phyloP scores from a whole-genome alignment of 495 filamentous ascomycete genomes.

The Neurospora sp. region DNA sequence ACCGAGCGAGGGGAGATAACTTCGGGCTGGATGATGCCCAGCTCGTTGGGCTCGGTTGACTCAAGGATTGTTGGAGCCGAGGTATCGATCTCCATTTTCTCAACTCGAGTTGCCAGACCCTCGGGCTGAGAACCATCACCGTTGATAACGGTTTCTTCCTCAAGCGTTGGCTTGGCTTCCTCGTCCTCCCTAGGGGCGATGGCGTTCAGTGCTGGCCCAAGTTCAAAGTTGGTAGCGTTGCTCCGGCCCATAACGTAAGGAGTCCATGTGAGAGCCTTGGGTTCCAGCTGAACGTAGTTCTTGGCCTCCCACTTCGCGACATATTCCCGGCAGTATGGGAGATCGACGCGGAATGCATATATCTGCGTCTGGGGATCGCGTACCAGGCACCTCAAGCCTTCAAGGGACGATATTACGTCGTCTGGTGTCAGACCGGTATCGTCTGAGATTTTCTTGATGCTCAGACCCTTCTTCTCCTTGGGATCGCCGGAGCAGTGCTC shows the following conservation, averaged over 20 bases:
- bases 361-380: slow-evolving; percentile 78
- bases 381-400: slow-evolving; percentile 79
- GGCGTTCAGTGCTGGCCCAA: slow-evolving; percentile 70
- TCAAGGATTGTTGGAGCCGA: slow-evolving; percentile 21
- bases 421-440: slow-evolving; percentile 93
- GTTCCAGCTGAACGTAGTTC: slow-evolving; percentile 75
- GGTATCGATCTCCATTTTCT: slow-evolving; percentile 12
- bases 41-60: slow-evolving; percentile 34
- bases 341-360: slow-evolving; percentile 82
- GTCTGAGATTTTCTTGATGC: slow-evolving; percentile 73
- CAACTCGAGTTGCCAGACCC: slow-evolving; percentile 5
- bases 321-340: slow-evolving; percentile 70
- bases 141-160: slow-evolving; percentile 22
- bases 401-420: slow-evolving; percentile 86
- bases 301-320: slow-evolving; percentile 81
- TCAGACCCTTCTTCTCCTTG: slow-evolving; percentile 52
- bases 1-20: not conserved
- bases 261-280: slow-evolving; percentile 81
- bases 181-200: slow-evolving; percentile 78
- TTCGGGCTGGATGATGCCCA: slow-evolving; percentile 2
- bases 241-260: slow-evolving; percentile 91
- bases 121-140: slow-evolving; percentile 21
- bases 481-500: slow-evolving; percentile 27
- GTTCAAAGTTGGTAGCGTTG: slow-evolving; percentile 75
- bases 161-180: slow-evolving; percentile 35